Percentiles rank a stretch among this genome's conserved stretches.
phyloP scores from a whole-genome alignment of 345 rosid genomes.

The Lumnitzera racemosa region DNA sequence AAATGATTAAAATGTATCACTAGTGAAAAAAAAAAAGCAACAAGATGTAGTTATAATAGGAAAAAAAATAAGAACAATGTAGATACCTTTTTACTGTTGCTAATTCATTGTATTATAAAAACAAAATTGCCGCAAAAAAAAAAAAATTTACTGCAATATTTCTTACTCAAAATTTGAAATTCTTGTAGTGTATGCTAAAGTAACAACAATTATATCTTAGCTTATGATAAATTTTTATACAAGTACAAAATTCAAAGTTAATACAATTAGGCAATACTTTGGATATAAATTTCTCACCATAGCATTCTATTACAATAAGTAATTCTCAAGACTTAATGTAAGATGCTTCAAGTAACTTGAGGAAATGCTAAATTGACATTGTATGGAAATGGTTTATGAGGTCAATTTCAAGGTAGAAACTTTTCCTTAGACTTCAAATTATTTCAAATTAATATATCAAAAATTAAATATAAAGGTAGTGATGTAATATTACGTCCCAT shows the following conservation, averaged over 20 bases:
- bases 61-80: too few species aligned
- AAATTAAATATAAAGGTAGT: conserved; percentile 55
- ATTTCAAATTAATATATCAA: conserved; percentile 1
- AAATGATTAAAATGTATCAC: too few species aligned
- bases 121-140: too few species aligned
- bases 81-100: too few species aligned
- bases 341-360: conserved; percentile 79
- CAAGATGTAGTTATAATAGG: too few species aligned
- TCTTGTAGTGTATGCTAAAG: too few species aligned
- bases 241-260: too few species aligned
- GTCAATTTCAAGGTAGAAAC: conserved; percentile 2
- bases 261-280: not conserved
- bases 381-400: conserved; percentile 3
- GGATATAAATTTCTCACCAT: conserved; percentile 34
- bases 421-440: not conserved
- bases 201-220: too few species aligned
- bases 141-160: too few species aligned
- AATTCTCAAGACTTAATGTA: conserved; percentile 50
- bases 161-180: too few species aligned
- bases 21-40: too few species aligned
- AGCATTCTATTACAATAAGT: conserved; percentile 17
- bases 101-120: too few species aligned
- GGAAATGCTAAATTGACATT: conserved; percentile 67
- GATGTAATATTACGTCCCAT: conserved; percentile 58
- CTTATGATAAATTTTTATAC: not conserved